Evolutionary conservation across 441 rosid genomes (phyloP).

Genomic region (Syzygium malaccense): DNA sequence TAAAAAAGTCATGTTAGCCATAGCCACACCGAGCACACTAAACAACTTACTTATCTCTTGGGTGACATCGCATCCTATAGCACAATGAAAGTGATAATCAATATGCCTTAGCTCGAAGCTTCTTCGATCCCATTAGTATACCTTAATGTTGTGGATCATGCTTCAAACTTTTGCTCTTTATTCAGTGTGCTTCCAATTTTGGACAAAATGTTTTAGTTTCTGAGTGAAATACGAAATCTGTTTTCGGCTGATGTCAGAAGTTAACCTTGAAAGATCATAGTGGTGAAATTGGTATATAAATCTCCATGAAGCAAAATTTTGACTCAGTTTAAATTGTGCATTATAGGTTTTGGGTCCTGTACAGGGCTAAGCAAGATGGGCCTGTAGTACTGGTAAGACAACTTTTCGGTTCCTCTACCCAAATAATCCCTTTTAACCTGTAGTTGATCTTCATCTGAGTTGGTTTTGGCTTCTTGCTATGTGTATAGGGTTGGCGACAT

Average conservation of each 20-base stretch:
- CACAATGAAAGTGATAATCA: not conserved
- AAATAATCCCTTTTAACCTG: not conserved
- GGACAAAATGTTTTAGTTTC: not conserved
- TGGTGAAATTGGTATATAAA: not conserved
- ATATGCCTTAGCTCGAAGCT: not conserved
- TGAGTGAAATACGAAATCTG: not conserved
- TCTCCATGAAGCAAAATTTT: not conserved
- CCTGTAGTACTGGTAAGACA: slow-evolving; percentile 81
- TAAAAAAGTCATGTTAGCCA: not conserved
- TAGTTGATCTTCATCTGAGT: not conserved
- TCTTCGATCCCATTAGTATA: not conserved
- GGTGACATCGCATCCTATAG: not conserved
- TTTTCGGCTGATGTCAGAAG: not conserved
- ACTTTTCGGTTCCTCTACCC: not conserved
- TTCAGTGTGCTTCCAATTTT: not conserved
- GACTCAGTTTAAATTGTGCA: not conserved
- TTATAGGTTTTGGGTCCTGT: slow-evolving; percentile 91
- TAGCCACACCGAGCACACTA: not conserved
- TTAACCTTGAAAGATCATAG: not conserved
- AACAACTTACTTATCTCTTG: not conserved
- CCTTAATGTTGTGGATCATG: not conserved
- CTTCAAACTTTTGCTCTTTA: not conserved
- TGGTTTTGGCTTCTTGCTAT: not conserved
- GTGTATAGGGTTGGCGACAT: slow-evolving; percentile 83
- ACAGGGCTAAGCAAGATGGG: slow-evolving; percentile 95